Percentiles rank a stretch among this genome's conserved stretches.
phyloP scores from a whole-genome alignment of 345 rosid genomes.

The Rhodamnia argentea region DNA sequence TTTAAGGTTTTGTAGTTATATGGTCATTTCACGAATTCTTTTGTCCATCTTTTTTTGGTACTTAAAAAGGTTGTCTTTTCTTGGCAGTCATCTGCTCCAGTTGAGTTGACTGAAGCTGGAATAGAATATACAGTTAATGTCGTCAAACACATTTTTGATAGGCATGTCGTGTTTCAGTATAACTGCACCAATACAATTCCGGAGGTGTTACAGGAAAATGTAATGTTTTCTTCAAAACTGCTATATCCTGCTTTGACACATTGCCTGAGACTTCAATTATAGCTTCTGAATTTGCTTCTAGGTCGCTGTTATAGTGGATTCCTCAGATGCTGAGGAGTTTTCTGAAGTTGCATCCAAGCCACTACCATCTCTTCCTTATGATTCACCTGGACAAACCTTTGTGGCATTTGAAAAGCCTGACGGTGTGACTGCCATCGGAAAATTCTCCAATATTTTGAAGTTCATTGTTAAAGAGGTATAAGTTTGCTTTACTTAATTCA shows the following conservation, averaged over 20 bases:
- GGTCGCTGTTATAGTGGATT: conserved; percentile 84
- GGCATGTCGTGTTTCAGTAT: conserved; percentile 88
- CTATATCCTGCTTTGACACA: not conserved
- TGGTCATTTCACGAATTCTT: not conserved
- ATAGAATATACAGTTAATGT: conserved; percentile 94
- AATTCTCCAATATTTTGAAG: conserved; percentile 79
- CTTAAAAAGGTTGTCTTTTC: conserved; percentile 6
- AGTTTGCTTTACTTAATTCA: not conserved
- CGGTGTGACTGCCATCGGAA: conserved; percentile 72
- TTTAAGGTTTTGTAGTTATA: conserved; percentile 55
- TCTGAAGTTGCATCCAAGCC: conserved; percentile 59
- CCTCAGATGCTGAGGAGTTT: conserved; percentile 89
- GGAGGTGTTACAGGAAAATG: conserved; percentile 89
- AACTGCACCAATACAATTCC: conserved; percentile 96
- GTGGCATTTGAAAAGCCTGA: conserved; percentile 86
- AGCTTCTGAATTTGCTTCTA: conserved; percentile 21
- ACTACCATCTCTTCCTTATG: conserved; percentile 75
- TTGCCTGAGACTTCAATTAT: not conserved
- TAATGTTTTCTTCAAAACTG: conserved; percentile 19
- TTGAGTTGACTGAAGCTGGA: conserved; percentile 96
- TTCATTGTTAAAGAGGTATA: conserved; percentile 89
- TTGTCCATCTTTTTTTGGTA: not conserved
- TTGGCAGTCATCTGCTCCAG: conserved; percentile 71
- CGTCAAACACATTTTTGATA: conserved; percentile 83
- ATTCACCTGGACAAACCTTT: conserved; percentile 86